These are phyloP conservation scores for Tetrahymena malaccensis DNA, from an alignment of 73 alveolate species.

Conservation along the genomic window DNA sequence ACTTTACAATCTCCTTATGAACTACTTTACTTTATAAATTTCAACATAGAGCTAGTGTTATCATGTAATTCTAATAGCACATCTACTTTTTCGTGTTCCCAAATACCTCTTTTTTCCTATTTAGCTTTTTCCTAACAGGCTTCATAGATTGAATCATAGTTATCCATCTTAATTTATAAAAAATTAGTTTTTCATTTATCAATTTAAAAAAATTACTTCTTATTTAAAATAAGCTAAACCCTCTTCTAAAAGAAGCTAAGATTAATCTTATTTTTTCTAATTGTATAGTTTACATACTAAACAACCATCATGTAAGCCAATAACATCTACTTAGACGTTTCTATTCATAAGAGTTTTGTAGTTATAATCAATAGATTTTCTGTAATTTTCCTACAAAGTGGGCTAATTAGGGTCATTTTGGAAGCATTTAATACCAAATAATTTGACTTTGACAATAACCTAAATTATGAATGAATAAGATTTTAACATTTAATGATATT, in stretches of 20 bases:
- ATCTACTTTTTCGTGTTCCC: background rate
- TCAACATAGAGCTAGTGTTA: background rate
- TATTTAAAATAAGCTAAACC: background rate
- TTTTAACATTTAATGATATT: background rate
- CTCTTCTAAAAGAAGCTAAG: background rate
- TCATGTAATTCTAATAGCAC: background rate
- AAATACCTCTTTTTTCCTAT: background rate
- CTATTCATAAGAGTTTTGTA: background rate
- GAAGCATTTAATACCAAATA: background rate
- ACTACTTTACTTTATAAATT: background rate
- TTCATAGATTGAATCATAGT: background rate
- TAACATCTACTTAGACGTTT: background rate
- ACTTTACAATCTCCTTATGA: background rate
- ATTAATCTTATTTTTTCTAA: background rate
- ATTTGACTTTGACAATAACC: background rate
- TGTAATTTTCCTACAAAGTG: background rate
- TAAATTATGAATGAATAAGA: background rate
- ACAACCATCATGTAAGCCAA: background rate
- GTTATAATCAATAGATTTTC: background rate
- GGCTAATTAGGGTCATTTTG: background rate
- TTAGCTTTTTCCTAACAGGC: background rate
- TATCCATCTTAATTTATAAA: background rate
- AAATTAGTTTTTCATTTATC: too few relatives aligned
- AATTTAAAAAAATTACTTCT: background rate
- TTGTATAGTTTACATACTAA: background rate